These are phyloP conservation scores for Phytophthora pisi DNA, from an alignment of 352 stramenopile species.

Conservation along the genomic window DNA sequence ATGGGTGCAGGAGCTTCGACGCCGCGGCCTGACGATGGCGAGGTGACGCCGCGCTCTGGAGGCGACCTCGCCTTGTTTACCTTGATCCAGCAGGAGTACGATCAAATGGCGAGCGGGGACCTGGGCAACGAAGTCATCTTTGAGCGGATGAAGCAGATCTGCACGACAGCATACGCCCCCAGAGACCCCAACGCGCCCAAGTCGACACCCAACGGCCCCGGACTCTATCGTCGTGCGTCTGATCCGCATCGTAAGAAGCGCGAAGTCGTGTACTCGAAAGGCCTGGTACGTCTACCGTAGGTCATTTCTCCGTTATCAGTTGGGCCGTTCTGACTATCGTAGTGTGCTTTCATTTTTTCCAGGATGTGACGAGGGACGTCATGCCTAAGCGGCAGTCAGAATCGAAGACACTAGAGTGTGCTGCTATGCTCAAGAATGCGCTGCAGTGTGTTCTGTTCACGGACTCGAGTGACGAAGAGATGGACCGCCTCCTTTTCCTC, in stretches of 20 bases:
- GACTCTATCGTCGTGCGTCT: conserved; percentile 52
- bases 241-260: conserved; percentile 73
- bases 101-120: conserved; percentile 59
- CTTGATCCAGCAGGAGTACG: conserved; percentile 65
- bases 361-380: conserved; percentile 49
- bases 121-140: conserved; percentile 76
- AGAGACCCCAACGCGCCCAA: conserved; percentile 43
- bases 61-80: conserved; percentile 57
- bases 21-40: conserved; percentile 18
- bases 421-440: conserved; percentile 57
- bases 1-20: conserved; percentile 58
- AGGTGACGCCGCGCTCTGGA: conserved; percentile 17
- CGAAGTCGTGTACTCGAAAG: conserved; percentile 75
- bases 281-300: conserved; percentile 43
- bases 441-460: conserved; percentile 68
- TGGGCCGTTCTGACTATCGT: background rate
- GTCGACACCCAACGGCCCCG: conserved; percentile 35
- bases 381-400: conserved; percentile 60
- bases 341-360: background rate
- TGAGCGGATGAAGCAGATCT: conserved; percentile 78
- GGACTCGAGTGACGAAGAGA: conserved; percentile 66
- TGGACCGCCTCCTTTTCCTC: conserved; percentile 77
- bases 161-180: conserved; percentile 45
- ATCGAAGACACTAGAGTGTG: conserved; percentile 59
- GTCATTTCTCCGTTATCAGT: background rate